Base-by-base conservation (phyloP, 2,329 filamentous ascomycete species). In the Stemphylium lycopersici region DNA sequence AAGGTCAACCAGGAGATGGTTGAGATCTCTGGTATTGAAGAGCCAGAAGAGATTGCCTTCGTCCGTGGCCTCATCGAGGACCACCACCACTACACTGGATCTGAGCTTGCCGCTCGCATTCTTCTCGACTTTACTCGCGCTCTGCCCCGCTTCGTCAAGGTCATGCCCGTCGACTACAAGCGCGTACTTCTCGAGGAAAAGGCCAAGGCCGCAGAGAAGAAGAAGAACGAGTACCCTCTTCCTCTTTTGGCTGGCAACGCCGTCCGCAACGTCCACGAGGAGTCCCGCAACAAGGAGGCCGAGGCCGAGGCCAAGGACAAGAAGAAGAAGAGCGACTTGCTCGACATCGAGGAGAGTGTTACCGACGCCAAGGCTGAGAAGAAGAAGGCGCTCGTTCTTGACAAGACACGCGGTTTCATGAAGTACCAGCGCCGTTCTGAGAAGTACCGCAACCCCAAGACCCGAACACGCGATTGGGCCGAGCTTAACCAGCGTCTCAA, bases 1-100 rank as follows among this genome's bases (percentile, higher is more conserved):
- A 97, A 97, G 84, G 89, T 97, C 79, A 98, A 98, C 80, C 89
- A 87, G 71, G 93, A 98, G 80, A 96, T 98, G 93, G 93, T 98
- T 65, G 93, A 97, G 78, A 87, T 93, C 22, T 90, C 89, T 42
- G 84, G 85, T 7, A 81, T 98, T 39, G 90, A 93, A 59, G 93
- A 97, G 56, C 91, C 91, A 22, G 79, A 87, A 53, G 93, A 98
- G 76, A 91, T 97, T 69, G 91, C 93, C 31, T 97, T 89, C 74
- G 83, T 98, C 26, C 91, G 93, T 63, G 90, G 93, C 59, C 83
- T 97, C 64, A 91, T 98, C 51, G 93, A 98, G 80, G 93, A 98
- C 66, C 93, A 98, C 72, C 92, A 97, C 78, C 93, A 97, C 78
- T 97, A 96, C 83, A 98, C 93, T 54, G 93, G 93, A 56, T 97